Evolutionary conservation across 768 basidiomycete genomes (phyloP).

Genomic region (Rhodosporidiobolus sp.): DNA sequence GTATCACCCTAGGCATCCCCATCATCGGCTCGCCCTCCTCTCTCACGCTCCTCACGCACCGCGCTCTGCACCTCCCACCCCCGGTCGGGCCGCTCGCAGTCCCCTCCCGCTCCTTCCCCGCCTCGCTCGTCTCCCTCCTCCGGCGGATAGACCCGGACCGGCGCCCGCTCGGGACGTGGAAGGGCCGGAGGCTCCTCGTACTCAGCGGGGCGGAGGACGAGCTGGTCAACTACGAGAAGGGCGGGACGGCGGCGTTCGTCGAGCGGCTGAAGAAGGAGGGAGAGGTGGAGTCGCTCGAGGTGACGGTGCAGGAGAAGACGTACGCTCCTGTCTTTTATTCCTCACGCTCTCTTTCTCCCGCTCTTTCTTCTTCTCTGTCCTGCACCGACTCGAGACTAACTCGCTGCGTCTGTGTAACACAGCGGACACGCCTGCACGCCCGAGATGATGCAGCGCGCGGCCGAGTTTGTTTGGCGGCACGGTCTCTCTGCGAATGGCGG

Average conservation of each 20-base stretch:
- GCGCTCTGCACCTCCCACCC: conserved; percentile 18
- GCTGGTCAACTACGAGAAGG: conserved; percentile 55
- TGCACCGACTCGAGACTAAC: background rate
- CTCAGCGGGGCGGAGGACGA: conserved; percentile 65
- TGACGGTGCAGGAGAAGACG: conserved; percentile 29
- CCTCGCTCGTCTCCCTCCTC: conserved; percentile 9
- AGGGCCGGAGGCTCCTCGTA: conserved; percentile 68
- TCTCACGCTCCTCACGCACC: conserved; percentile 30
- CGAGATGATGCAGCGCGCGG: conserved; percentile 58
- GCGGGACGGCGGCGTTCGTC: conserved; percentile 60
- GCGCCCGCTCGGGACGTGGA: background rate
- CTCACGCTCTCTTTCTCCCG: background rate
- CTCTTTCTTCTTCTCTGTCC: background rate
- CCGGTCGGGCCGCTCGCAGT: conserved; percentile 14
- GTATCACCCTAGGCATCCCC: conserved; percentile 41
- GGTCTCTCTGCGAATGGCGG: background rate
- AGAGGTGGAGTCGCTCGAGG: background rate
- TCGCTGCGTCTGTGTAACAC: conserved; percentile 38
- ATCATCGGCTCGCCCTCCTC: conserved; percentile 43
- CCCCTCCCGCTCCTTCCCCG: conserved; percentile 23
- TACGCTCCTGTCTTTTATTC: background rate
- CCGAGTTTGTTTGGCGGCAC: conserved; percentile 45
- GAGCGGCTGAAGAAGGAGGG: conserved; percentile 47
- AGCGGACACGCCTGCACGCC: conserved; percentile 64
- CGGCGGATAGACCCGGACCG: conserved; percentile 10